Percentiles rank a stretch among this genome's conserved stretches.
These are phyloP conservation scores for Seiridium cupressi DNA, from an alignment of 2,329 filamentous ascomycete species.

Conservation along the genomic window DNA sequence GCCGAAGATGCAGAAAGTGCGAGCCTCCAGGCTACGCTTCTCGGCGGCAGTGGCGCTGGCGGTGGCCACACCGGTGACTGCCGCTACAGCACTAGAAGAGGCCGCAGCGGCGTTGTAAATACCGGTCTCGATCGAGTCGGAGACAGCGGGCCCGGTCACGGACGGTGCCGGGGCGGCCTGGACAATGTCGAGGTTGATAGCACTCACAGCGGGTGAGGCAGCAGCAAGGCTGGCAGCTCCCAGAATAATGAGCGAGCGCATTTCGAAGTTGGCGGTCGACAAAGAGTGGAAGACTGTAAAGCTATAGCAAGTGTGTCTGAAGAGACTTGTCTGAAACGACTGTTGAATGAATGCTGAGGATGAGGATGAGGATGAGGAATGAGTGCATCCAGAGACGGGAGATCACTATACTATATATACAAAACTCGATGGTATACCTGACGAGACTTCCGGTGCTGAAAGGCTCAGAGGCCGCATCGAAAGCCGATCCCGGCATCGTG, in stretches of 20 bases:
- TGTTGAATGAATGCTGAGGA: neutral
- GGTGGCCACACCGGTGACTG: conserved; percentile 3
- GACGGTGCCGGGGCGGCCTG: conserved; percentile 4
- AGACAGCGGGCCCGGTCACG: conserved; percentile 1
- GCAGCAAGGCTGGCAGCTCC: conserved; percentile 10
- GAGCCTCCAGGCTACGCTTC: conserved; percentile 3
- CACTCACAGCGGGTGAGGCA: conserved; percentile 2
- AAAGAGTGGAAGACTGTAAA: neutral
- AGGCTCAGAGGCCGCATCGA: neutral
- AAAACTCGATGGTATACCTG: neutral
- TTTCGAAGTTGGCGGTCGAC: neutral
- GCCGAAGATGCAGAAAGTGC: conserved; percentile 4
- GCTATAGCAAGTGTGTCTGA: neutral
- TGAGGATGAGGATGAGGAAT: neutral
- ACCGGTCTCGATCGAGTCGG: neutral
- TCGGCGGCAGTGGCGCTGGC: neutral
- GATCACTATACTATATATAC: neutral
- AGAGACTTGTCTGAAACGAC: neutral
- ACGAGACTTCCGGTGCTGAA: neutral
- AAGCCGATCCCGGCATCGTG: neutral
- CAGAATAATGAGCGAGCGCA: conserved; percentile 6
- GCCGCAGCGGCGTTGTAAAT: conserved; percentile 10
- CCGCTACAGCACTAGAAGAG: conserved; percentile 4
- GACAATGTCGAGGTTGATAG: conserved; percentile 8
- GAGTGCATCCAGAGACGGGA: neutral